phyloP scores from a whole-genome alignment of 1,139 yeast species.

The Pichia sp. region DNA sequence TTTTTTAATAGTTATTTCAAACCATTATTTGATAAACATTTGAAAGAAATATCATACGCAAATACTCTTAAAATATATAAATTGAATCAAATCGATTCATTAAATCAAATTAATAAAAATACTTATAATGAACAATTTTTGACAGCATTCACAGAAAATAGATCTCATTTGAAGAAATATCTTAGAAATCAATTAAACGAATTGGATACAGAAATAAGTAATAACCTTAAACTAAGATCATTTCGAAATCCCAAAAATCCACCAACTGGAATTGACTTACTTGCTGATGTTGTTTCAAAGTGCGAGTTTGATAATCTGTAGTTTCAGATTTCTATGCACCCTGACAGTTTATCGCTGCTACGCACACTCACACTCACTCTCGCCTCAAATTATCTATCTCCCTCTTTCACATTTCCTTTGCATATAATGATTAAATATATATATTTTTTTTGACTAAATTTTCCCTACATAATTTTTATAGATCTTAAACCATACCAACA shows the following conservation, averaged over 20 bases:
- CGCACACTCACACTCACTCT: too few species aligned
- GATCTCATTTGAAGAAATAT: constrained; percentile 4
- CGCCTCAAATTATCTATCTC: neutral
- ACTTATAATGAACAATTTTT: constrained; percentile 1
- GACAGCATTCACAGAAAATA: constrained; percentile 6
- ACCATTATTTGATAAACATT: neutral
- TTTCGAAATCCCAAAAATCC: too few species aligned
- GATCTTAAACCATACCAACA: neutral
- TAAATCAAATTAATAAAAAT: neutral
- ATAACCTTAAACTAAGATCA: too few species aligned
- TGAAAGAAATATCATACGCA: neutral
- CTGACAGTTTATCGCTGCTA: too few species aligned
- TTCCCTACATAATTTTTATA: neutral
- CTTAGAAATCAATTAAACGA: constrained; percentile 1
- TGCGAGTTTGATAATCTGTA: neutral
- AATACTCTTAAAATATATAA: neutral
- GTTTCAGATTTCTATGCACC: neutral
- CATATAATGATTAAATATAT: neutral
- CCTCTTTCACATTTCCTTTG: neutral
- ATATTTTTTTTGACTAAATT: too few species aligned
- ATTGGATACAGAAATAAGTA: constrained; percentile 3
- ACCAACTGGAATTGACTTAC: neutral
- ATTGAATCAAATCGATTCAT: neutral
- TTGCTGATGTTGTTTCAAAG: constrained; percentile 1
- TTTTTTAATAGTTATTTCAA: neutral